These are phyloP conservation scores for Przewalskia tangutica DNA, from an alignment of 257 asterid genomes.

Conservation along the genomic window DNA sequence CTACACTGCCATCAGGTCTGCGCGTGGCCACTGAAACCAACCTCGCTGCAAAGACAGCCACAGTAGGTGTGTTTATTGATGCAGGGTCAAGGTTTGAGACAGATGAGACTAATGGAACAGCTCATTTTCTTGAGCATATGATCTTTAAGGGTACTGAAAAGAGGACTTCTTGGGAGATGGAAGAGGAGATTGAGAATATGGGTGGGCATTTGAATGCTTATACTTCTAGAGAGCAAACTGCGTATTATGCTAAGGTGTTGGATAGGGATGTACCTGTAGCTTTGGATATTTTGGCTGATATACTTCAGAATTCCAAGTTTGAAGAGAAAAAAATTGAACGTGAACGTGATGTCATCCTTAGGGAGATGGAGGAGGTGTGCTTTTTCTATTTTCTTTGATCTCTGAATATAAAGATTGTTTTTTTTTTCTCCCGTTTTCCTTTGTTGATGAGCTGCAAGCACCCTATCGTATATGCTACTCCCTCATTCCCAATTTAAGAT, in stretches of 20 bases:
- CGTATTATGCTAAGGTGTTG: slow-evolving; percentile 74
- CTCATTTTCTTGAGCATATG: slow-evolving; percentile 95
- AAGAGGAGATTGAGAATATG: slow-evolving; percentile 97
- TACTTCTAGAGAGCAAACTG: slow-evolving; percentile 90
- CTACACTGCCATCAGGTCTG: slow-evolving; percentile 79
- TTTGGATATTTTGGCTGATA: slow-evolving; percentile 70
- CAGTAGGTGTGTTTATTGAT: slow-evolving; percentile 90
- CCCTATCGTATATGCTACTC: background rate
- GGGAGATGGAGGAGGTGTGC: slow-evolving; percentile 42
- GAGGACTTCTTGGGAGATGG: slow-evolving; percentile 56
- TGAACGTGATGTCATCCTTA: slow-evolving; percentile 86
- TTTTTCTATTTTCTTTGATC: slow-evolving; percentile 2
- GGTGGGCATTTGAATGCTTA: slow-evolving; percentile 97
- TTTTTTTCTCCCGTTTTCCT: background rate
- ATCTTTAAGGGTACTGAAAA: slow-evolving; percentile 87
- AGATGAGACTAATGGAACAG: slow-evolving; percentile 75
- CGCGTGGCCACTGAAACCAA: slow-evolving; percentile 84
- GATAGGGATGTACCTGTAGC: slow-evolving; percentile 57
- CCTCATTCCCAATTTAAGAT: no score
- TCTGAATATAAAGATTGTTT: background rate
- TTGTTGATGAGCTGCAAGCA: background rate
- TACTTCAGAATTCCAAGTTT: slow-evolving; percentile 74
- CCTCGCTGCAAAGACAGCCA: slow-evolving; percentile 56
- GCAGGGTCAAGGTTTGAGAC: slow-evolving; percentile 79
- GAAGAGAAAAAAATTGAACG: slow-evolving; percentile 50